Evolutionary conservation across 2,329 filamentous ascomycete species (phyloP).

Genomic region (Achaetomium macrosporum): DNA sequence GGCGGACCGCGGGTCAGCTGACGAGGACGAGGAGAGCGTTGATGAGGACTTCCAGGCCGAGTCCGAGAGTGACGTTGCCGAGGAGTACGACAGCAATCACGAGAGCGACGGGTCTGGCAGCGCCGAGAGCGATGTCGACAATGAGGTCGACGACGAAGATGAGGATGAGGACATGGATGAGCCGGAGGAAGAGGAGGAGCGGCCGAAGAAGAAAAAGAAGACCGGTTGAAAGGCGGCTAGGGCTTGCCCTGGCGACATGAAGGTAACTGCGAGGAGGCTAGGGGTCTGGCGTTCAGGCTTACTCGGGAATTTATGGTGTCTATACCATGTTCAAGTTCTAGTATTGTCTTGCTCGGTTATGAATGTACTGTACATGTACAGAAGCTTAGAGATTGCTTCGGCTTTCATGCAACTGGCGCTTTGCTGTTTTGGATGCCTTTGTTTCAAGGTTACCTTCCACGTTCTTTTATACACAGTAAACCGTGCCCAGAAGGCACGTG

Average conservation of each 20-base stretch:
- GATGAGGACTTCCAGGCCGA: conserved; percentile 95
- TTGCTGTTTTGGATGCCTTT: too few relatives aligned
- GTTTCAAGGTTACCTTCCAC: too few relatives aligned
- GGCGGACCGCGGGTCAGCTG: conserved; percentile 80
- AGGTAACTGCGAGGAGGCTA: neutral
- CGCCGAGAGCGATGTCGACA: conserved; percentile 55
- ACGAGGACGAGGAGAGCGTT: conserved; percentile 91
- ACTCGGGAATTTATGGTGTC: neutral
- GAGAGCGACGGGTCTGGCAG: conserved; percentile 73
- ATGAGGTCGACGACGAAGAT: conserved; percentile 44
- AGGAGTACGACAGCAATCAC: conserved; percentile 90
- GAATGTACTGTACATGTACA: neutral
- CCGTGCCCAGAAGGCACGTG: too few relatives aligned
- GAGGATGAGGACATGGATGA: conserved; percentile 38
- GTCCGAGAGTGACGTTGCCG: conserved; percentile 89
- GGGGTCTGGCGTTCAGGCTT: conserved; percentile 5
- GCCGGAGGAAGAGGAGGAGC: conserved; percentile 34
- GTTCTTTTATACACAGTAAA: too few relatives aligned
- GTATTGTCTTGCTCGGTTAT: neutral
- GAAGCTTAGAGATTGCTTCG: too few relatives aligned
- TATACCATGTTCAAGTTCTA: neutral
- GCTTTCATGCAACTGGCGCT: too few relatives aligned
- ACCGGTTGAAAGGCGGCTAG: conserved; percentile 25
- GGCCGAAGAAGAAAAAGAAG: conserved; percentile 41
- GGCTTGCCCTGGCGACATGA: neutral